Base-by-base conservation (phyloP, 768 basidiomycete genomes). In the Lactarius akahatsu region DNA sequence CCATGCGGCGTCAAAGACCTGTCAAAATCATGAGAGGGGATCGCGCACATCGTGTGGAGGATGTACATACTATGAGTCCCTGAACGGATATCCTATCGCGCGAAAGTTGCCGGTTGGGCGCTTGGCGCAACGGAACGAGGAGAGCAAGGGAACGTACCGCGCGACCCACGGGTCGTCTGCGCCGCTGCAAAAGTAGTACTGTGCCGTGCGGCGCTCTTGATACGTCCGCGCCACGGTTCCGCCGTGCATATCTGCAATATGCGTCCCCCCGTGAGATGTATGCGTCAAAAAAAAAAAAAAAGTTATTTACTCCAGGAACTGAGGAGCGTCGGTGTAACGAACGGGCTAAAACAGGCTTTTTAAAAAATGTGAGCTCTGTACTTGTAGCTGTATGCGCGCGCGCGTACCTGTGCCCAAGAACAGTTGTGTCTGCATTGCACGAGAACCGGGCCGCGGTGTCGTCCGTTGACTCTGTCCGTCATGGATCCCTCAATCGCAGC, bases 161-260 rank as follows among this genome's bases (percentile, higher is more conserved):
- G 20, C 41, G 8, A 69, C 52, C 68, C 65, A 69, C 3, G 68
- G 61, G 36, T 69, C 68, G n/a, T 28, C 30, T 23, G 56, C 43
- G 13, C 61, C 68, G 32, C 20, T 62, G 56, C 68, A 69, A 32
- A 69, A 69, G 47, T 55, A 66, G 23, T 40, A 66, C 6, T 26
- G 30, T 16, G 68, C 68, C 18, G 40, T 61, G 20, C 59, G 50
- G 18, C 59, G 43, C 38, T 69, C 55, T 28, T 57, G 30, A 23
- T 58, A 50, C 2, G 68, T 61, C 13, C 55, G 56, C 15, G 68
- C 68, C 10, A 69, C 40, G 23, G 30, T 50, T 2, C 68, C 68
- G 4, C 68, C 68, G 32, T 66, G 57, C n/a, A 13, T 30, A 45
- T 28, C 68, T 69, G 45, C 5, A 38, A 45, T 45, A n/a, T 9